Evolutionary conservation across 2,329 filamentous ascomycete genomes (phyloP).

Genomic region (Neocatenulostroma microsporum): DNA sequence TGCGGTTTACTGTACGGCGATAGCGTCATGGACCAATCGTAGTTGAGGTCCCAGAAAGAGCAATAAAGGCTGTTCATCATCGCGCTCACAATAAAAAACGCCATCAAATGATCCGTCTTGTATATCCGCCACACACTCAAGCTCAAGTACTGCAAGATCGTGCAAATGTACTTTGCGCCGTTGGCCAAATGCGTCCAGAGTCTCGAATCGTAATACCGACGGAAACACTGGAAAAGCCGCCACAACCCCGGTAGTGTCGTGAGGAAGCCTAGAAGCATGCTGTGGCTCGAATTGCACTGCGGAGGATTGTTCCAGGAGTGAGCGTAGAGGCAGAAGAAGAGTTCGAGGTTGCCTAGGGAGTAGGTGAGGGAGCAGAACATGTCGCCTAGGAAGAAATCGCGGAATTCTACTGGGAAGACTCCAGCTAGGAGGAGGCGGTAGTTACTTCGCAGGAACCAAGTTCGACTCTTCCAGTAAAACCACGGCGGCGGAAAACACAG

Average conservation of each 20-base stretch:
- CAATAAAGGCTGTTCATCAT: constrained; percentile 76
- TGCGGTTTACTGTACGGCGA: constrained; percentile 42
- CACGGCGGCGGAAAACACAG: constrained; percentile 66
- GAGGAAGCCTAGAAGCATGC: constrained; percentile 78
- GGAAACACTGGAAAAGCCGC: constrained; percentile 83
- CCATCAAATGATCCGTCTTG: constrained; percentile 51
- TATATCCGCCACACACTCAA: constrained; percentile 75
- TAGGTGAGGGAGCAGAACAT: constrained; percentile 66
- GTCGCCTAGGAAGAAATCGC: constrained; percentile 94
- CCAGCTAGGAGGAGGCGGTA: constrained; percentile 80
- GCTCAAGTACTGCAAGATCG: constrained; percentile 67
- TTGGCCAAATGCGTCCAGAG: constrained; percentile 88
- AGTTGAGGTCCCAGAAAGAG: constrained; percentile 86
- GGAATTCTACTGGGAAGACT: constrained; percentile 87
- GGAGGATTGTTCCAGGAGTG: constrained; percentile 61
- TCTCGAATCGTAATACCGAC: constrained; percentile 77
- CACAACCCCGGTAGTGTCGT: constrained; percentile 75
- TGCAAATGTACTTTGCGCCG: constrained; percentile 81
- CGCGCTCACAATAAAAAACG: constrained; percentile 71
- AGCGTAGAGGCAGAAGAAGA: constrained; percentile 94
- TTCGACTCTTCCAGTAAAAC: constrained; percentile 67
- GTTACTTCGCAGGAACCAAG: constrained; percentile 84
- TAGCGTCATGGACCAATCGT: constrained; percentile 64
- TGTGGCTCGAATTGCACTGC: constrained; percentile 79
- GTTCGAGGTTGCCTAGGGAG: constrained; percentile 74